Evolutionary conservation across 345 rosid genomes (phyloP), one percentile per base, ranked within the genome.

Genomic region (Conringia planisiliqua): DNA sequence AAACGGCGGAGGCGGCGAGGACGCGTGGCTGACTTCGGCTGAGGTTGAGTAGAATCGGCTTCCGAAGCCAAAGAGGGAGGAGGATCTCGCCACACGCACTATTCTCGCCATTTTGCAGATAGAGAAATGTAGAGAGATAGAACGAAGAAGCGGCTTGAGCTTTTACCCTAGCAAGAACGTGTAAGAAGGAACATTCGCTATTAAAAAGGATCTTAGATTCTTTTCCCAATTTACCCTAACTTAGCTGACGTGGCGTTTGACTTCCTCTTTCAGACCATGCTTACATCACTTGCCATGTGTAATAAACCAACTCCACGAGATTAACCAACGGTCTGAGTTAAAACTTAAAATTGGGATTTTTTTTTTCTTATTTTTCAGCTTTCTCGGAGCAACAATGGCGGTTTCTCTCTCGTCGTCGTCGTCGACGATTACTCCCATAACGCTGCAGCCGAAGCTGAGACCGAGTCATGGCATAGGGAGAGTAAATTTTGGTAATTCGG

Each of bases 91-190:
- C 29, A 85, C 56, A 65, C 90, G 90, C 61, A 73, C 30, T 54
- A 85, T 56, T 72, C 83, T 82, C 75, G 90, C 87, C 90, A 85
- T 86, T 48, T 86, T 43, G 72, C 59, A 57, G 22, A 51, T n/a
- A 52, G 50, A 51, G 71, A 69, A 72, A 70, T 65, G 17, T 4
- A 14, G 59, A 57, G 57, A 62, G 68, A 60, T 8, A 14, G 54
- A 36, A 35, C 38, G 79, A 50, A 32, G 79, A 43, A 32, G 47
- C 63, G 30, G 81, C 73, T 59, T 50, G 55, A 48, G 40, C 38
- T 56, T 18, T 71, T 39, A 75, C 78, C 78, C 72, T 74, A 55
- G 13, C 70, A 13, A 32, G 7, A 52, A 61, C 69, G 69, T 51
- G 74, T 8, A 8, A 2, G 32, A 29, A 7, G 18, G 50, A 56